phyloP scores from a whole-genome alignment of 331 rosid genomes.

The Stylosanthes scabra region DNA sequence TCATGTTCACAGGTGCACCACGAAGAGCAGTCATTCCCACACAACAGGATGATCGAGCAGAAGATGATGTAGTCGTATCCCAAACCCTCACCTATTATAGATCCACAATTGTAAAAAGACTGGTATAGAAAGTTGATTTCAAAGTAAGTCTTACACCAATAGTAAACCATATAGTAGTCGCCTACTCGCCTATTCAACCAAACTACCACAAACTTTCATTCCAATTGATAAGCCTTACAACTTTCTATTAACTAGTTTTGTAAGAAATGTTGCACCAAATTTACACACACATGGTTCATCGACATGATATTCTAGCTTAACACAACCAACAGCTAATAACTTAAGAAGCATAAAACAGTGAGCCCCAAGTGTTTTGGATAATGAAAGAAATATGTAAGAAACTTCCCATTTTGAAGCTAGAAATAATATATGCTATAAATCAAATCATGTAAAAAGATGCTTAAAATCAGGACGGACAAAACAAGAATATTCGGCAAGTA shows the following conservation, averaged over 20 bases:
- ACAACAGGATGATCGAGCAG: conserved; percentile 68
- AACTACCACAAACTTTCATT: not conserved
- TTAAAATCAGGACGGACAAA: conserved; percentile 12
- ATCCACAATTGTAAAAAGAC: conserved; percentile 32
- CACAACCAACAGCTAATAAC: conserved; percentile 4
- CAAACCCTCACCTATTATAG: conserved; percentile 77
- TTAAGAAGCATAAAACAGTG: not conserved
- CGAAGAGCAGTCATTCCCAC: conserved; percentile 76
- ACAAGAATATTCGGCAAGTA: not conserved
- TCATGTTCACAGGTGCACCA: conserved; percentile 65
- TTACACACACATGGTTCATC: not conserved
- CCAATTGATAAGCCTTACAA: not conserved
- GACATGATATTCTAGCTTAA: not conserved
- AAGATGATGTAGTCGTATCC: conserved; percentile 69
- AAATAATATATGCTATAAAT: conserved; percentile 15
- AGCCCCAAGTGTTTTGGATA: not conserved
- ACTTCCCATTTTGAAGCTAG: conserved; percentile 16
- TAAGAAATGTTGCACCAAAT: not conserved
- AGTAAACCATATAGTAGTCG: not conserved
- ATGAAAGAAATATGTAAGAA: conserved; percentile 13
- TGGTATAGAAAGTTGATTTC: not conserved
- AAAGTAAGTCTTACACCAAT: not conserved
- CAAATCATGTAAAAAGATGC: conserved; percentile 6
- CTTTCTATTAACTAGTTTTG: not conserved
- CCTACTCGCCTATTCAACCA: not conserved